Conservation (phyloP, 1,284 basidiomycete genomes). For the Moesziomyces sp. region DNA sequence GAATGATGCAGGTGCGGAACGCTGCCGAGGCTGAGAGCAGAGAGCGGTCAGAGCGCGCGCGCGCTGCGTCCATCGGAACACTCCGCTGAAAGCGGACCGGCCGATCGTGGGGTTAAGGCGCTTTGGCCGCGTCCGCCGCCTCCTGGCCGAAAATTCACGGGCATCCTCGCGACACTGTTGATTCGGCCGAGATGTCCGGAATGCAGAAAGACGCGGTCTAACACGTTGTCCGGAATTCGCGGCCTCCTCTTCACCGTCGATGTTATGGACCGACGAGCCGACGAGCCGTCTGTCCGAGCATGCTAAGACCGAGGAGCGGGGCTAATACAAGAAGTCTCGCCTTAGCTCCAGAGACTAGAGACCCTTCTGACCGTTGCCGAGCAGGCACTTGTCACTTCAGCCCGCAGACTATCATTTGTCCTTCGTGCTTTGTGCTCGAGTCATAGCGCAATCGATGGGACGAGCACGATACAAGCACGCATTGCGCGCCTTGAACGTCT, state of each 20-base stretch:
- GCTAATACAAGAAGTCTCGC: no score
- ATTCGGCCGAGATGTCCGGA: slow-evolving; percentile 1
- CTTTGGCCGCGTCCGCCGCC: not conserved
- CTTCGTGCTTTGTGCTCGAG: no score
- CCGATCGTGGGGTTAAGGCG: slow-evolving; percentile 19
- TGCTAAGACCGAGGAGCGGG: not conserved
- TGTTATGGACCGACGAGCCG: not conserved
- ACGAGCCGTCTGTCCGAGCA: not conserved
- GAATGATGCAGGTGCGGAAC: slow-evolving; percentile 9
- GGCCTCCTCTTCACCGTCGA: not conserved
- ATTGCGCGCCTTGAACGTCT: no score
- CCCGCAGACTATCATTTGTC: no score
- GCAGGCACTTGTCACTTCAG: no score
- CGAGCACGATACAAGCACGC: no score
- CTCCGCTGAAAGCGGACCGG: slow-evolving; percentile 21
- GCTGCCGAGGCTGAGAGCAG: slow-evolving; percentile 7
- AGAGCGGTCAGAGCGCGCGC: slow-evolving; percentile 4
- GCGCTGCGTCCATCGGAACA: slow-evolving; percentile 16
- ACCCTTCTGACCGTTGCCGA: no score
- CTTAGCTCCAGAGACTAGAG: no score
- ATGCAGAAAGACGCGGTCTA: not conserved
- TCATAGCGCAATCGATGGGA: no score
- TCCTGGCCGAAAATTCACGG: slow-evolving; percentile 14
- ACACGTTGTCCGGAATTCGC: not conserved
- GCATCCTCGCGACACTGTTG: slow-evolving; percentile 1